Evolutionary conservation across 208 protist genomes (phyloP).

Genomic region (Angomonas deanei): DNA sequence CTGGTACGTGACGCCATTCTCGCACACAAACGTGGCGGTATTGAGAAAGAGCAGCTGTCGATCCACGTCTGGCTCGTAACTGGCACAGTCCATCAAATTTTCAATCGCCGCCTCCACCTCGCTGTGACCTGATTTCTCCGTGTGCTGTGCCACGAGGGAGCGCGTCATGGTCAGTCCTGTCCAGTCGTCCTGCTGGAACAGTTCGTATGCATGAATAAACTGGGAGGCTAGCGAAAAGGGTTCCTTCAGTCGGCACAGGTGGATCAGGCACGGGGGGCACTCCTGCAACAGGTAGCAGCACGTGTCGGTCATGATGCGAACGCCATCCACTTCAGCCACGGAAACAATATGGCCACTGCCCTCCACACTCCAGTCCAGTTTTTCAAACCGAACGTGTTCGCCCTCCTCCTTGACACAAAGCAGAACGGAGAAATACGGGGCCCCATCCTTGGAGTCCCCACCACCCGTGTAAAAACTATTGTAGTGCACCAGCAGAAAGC

Average conservation of each 20-base stretch:
- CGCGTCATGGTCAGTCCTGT: constrained; percentile 1
- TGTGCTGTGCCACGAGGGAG: neutral
- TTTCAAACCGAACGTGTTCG: constrained; percentile 24
- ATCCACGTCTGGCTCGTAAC: constrained; percentile 25
- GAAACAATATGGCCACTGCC: constrained; percentile 25
- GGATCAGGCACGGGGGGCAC: constrained; percentile 14
- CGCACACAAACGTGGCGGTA: constrained; percentile 28
- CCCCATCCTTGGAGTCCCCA: neutral
- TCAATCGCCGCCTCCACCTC: constrained; percentile 9
- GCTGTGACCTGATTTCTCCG: neutral
- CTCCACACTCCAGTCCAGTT: constrained; percentile 31
- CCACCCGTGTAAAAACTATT: constrained; percentile 8
- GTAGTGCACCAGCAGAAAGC: constrained; percentile 29
- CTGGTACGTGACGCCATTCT: neutral
- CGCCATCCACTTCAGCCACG: constrained; percentile 27
- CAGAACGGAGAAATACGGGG: constrained; percentile 29
- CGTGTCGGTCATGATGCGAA: constrained; percentile 23
- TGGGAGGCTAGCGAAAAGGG: constrained; percentile 19
- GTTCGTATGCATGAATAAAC: constrained; percentile 20
- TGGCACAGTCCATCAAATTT: constrained; percentile 31
- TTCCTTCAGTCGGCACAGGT: constrained; percentile 27
- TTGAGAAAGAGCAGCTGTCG: constrained; percentile 36
- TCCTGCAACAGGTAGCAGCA: constrained; percentile 26
- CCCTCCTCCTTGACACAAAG: constrained; percentile 9
- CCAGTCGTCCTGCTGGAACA: neutral